Evolutionary conservation across 2,329 filamentous ascomycete species (phyloP).

Genomic region (Neonectria hederae): DNA sequence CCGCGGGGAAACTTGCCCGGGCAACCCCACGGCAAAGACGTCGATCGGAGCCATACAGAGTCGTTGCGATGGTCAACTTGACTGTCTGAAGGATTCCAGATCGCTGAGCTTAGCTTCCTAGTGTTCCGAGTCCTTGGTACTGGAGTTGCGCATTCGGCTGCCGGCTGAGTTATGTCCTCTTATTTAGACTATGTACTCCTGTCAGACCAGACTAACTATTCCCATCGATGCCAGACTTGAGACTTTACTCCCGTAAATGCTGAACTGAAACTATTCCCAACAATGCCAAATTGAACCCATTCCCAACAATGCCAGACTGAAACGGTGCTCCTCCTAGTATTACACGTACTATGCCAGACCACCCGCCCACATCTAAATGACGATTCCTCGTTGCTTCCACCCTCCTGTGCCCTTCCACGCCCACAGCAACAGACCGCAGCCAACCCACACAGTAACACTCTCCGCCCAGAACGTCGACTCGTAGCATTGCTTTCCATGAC

Average conservation of each 20-base stretch:
- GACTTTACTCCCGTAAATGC: too few species aligned
- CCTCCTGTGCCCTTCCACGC: conserved; percentile 83
- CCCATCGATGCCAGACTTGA: background rate
- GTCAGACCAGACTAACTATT: background rate
- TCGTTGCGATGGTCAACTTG: background rate
- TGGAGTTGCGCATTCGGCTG: background rate
- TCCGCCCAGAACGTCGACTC: conserved; percentile 86
- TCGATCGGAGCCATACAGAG: background rate
- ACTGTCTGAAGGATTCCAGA: background rate
- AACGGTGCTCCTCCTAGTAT: background rate
- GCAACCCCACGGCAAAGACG: background rate
- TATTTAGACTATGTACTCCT: background rate
- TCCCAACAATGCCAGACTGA: background rate
- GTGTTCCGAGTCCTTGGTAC: background rate
- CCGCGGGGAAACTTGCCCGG: conserved; percentile 34
- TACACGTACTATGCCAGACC: background rate
- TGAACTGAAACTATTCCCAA: background rate
- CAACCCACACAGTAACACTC: conserved; percentile 80
- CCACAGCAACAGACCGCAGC: conserved; percentile 75
- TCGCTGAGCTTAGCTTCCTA: background rate
- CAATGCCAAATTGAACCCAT: background rate
- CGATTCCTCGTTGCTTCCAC: conserved; percentile 80
- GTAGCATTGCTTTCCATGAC: conserved; percentile 86
- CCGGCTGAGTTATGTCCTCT: background rate
- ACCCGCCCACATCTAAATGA: conserved; percentile 55